Conservation (phyloP, 257 asterid genomes). For the Ophiorrhiza pumila region DNA sequence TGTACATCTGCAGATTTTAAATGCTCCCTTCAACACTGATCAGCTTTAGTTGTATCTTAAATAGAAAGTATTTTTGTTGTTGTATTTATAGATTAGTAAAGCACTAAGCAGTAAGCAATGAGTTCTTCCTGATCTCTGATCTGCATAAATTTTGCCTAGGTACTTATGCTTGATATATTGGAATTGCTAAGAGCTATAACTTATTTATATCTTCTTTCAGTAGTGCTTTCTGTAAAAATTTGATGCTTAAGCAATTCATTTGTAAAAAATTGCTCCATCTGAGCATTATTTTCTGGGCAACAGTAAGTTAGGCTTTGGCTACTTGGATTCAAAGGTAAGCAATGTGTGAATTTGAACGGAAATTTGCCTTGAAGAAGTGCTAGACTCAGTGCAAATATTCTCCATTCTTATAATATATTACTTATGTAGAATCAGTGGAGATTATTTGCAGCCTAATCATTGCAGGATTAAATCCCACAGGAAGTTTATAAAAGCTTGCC, state of each 20-base stretch:
- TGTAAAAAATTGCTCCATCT: not conserved
- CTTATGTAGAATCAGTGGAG: not conserved
- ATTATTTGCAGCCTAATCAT: not conserved
- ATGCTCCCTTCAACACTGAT: too few relatives aligned
- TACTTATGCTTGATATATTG: too few relatives aligned
- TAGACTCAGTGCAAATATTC: not conserved
- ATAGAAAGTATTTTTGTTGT: not conserved
- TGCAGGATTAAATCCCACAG: constrained; percentile 22
- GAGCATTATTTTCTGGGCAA: not conserved
- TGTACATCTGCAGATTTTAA: too few relatives aligned
- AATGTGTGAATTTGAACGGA: not conserved
- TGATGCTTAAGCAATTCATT: too few relatives aligned
- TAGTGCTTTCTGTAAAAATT: too few relatives aligned
- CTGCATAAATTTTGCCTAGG: not conserved
- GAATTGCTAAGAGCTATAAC: not conserved
- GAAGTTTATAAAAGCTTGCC: constrained; percentile 39
- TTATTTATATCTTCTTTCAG: too few relatives aligned
- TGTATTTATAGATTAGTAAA: not conserved
- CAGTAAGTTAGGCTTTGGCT: not conserved
- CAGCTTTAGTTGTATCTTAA: too few relatives aligned
- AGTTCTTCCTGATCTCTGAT: not conserved
- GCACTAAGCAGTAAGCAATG: too few relatives aligned
- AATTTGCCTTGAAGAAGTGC: not conserved
- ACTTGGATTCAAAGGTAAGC: not conserved
- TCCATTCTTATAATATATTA: not conserved